Conservation (phyloP, 2,329 filamentous ascomycete genomes). For the Daldinia sp. region DNA sequence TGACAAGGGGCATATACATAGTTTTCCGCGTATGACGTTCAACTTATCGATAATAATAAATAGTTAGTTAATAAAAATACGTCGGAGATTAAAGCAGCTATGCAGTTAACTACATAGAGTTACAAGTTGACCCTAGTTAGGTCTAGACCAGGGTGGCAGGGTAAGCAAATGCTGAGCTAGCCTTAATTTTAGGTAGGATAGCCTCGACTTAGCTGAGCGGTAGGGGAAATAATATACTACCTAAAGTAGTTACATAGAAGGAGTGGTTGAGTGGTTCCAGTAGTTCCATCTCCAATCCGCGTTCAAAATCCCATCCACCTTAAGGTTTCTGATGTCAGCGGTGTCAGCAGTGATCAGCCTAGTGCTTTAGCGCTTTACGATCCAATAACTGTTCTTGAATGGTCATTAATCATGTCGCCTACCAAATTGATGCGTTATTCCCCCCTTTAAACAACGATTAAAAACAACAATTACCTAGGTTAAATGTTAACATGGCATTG, state of each 20-base stretch:
- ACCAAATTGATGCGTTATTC: not conserved
- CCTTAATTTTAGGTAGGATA: too few relatives aligned
- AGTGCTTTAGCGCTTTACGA: slow-evolving; percentile 3
- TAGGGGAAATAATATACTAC: too few relatives aligned
- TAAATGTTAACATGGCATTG: not conserved
- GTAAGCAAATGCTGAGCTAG: not conserved
- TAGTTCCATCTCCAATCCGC: too few relatives aligned
- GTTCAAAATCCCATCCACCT: not conserved
- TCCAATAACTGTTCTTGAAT: slow-evolving; percentile 1
- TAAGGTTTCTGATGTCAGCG: slow-evolving; percentile 29
- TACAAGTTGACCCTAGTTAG: not conserved
- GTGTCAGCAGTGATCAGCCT: not conserved
- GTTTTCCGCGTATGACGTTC: slow-evolving; percentile 23
- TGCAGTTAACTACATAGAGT: too few relatives aligned
- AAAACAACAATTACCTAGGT: slow-evolving; percentile 9
- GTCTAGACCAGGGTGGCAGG: too few relatives aligned
- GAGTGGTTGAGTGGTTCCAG: too few relatives aligned
- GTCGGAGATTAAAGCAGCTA: slow-evolving; percentile 2
- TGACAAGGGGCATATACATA: not conserved
- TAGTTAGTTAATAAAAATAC: too few relatives aligned
- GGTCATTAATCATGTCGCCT: slow-evolving; percentile 7
- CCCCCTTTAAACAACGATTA: not conserved
- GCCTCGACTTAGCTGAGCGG: too few relatives aligned
- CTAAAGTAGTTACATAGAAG: too few relatives aligned
- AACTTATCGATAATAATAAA: slow-evolving; percentile 27